Base-by-base conservation (phyloP, 1,284 basidiomycete genomes). In the Pyrrhoderma lamaoense region DNA sequence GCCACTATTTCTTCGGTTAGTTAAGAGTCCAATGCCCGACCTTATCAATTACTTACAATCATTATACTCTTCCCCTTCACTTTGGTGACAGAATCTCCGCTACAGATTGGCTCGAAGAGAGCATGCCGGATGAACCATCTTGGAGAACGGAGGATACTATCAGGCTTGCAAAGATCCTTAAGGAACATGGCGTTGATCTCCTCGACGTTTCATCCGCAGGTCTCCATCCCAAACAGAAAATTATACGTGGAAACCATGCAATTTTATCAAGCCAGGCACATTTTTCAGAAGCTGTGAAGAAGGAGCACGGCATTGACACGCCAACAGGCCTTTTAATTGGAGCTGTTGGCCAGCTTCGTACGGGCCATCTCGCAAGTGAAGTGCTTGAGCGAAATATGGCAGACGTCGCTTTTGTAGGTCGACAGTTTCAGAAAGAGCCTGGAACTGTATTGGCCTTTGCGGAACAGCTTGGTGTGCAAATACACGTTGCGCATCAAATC, bases 101-200 rank as follows among this genome's bases (percentile, higher is more conserved):
- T 8, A 75, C 71, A 9, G 80, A 83, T 54, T 79, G 78, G 75
- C 70, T 77, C 34, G 75, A 77, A 45, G 69, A 74, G 5, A 58
- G 65, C 18, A 58, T 75, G 21, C 67, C 71, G 14, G 67, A 72
- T 46, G 67, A 70, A 54, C 67, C 62, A 22, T 67, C 65, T n/a
- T 81, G 79, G 79, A 74, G 75, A 4, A 58, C 75, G 18, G 72
- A 79, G 59, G 80, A 82, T 62, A 77, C 71, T 13, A 72, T 74
- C 21, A 64, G 72, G 27, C 60, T 80, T 36, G 67, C 74, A 7
- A 64, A 67, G 22, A 65, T 75, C 57, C 68, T 81, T n/a, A 65
- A 67, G 14, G 71, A 76, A 40, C 63, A 70, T 37, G 79, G 79
- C 18, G 70, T 82, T 39, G 80, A 82, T 62, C 61, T 83, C 36